Evolutionary conservation across 441 rosid genomes (phyloP), one percentile per base, ranked within the genome.

Genomic region (Euphorbia celastroides): DNA sequence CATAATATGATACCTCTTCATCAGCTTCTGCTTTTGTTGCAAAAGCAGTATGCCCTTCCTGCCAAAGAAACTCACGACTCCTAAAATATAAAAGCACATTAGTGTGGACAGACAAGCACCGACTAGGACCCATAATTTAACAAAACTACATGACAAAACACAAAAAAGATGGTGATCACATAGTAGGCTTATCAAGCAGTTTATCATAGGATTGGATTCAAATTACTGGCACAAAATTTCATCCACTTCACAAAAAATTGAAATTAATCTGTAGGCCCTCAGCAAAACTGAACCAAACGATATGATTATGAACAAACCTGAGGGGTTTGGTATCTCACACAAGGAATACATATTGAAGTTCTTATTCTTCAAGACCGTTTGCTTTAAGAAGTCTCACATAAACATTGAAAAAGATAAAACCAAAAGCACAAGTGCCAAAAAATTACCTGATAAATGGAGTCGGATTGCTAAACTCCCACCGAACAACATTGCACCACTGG

Each of bases 31-130:
- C 84, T 76, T 87, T 84, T 25, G 97, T 82, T 70, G 99, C 98
- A 57, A 88, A 94, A 59, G 97, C 99, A 78, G 99, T 90, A 76
- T 94, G 98, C 34, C 98, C 99, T 84, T 90, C 99, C 80, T 94
- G 99, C 99, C 98, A 94, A 25, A 92, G 91, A 69, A 94, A 94
- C 67, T 94, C 98, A 52, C 99, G 98, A 70, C 98, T 94, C 99
- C 97, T 94, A 77, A 67, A 83, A 74, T 56, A 54, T 19, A 34
- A 71, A 61, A 71, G 56, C 57, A 22, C 8, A 64, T 74, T 54
- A 65, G 55, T 48, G 48, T 34, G 50, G 57, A 61, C 30, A 48
- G 31, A 30, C 25, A n/a, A 30, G 31, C 51, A 56, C 38, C 6
- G 46, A 65, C 4, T 17, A 14, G 30, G 16, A 30, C 14, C 50